Conservation (phyloP, 306 rosid genomes). For the Malus fusca region DNA sequence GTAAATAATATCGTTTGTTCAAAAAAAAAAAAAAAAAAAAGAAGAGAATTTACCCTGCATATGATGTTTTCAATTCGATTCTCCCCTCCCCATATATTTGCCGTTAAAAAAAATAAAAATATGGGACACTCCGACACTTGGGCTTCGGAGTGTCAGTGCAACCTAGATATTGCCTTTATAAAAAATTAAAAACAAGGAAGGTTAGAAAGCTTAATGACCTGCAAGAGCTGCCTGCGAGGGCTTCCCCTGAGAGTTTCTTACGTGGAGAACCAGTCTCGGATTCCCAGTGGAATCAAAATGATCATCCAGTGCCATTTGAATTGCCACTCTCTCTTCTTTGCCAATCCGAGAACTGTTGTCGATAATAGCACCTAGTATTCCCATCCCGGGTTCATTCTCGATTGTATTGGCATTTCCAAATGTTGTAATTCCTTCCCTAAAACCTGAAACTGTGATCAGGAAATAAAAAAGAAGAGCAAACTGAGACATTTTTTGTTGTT, state of each 20-base stretch:
- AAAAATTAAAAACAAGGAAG: too few species aligned
- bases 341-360: conserved; percentile 33
- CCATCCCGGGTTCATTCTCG: not conserved
- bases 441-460: not conserved
- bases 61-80: too few species aligned
- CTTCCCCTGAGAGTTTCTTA: conserved; percentile 21
- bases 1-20: too few species aligned
- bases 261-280: conserved; percentile 14
- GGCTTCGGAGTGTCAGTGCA: too few species aligned
- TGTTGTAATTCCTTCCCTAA: not conserved
- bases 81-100: too few species aligned
- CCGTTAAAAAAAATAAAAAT: too few species aligned
- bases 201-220: conserved; percentile 14
- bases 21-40: too few species aligned
- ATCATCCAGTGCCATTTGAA: conserved; percentile 38
- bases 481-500: not conserved
- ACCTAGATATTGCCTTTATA: too few species aligned
- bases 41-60: too few species aligned
- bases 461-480: not conserved
- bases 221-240: conserved; percentile 39
- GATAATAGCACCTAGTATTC: conserved; percentile 29
- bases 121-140: too few species aligned
- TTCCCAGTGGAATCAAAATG: conserved; percentile 6
- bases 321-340: conserved; percentile 42
- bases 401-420: not conserved